These are phyloP conservation scores for Climacium dendroides DNA, from an alignment of 225 moss, liverwort and hornwort genomes.

Conservation along the genomic window DNA sequence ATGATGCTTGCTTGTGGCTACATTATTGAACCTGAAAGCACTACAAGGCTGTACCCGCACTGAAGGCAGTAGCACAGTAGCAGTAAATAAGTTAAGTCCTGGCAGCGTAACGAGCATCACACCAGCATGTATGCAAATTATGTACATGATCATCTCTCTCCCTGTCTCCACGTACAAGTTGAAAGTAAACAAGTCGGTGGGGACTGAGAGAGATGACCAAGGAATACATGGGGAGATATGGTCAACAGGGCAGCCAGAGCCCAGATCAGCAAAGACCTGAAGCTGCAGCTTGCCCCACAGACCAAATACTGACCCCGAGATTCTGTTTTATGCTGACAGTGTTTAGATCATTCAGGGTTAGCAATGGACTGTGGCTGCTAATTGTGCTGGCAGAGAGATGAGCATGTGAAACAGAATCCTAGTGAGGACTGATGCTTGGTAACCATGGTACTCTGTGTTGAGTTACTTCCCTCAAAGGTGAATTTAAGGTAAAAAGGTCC, in stretches of 20 bases:
- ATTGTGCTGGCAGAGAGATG: not conserved
- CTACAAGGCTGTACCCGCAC: not conserved
- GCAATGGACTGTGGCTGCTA: not conserved
- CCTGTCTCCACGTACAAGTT: not conserved
- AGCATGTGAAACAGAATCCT: not conserved
- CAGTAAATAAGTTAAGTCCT: not conserved
- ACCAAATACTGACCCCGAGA: not conserved
- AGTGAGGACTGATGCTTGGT: not conserved
- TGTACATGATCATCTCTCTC: not conserved
- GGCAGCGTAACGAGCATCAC: not conserved
- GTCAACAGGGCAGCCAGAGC: not conserved
- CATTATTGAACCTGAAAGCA: slow-evolving; percentile 10
- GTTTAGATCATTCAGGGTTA: not conserved
- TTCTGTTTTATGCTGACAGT: not conserved
- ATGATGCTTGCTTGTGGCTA: not conserved
- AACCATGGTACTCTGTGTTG: not conserved
- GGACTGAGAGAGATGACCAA: not conserved
- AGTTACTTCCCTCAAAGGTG: not conserved
- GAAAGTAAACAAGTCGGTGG: slow-evolving; percentile 1
- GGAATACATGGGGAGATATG: not conserved
- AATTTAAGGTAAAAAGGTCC: not conserved
- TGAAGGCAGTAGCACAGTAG: not conserved
- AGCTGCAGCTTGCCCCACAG: not conserved
- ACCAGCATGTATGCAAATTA: too few relatives aligned
- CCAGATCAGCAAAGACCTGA: not conserved